These are phyloP conservation scores for Ilyonectria robusta DNA, from an alignment of 2,329 filamentous ascomycete genomes.

Conservation along the genomic window DNA sequence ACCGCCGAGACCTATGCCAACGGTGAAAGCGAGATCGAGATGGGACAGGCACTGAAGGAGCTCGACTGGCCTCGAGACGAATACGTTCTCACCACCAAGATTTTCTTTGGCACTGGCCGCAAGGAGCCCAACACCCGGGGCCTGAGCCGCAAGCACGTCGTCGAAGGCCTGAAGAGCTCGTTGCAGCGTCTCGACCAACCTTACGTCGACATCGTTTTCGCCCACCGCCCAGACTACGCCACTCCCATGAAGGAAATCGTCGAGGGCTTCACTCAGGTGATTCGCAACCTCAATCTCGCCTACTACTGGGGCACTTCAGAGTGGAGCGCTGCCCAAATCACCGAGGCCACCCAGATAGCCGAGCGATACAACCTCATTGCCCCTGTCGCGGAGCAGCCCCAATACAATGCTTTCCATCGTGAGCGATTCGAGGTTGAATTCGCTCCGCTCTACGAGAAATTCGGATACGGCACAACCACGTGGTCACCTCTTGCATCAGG, in stretches of 20 bases:
- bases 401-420: slow-evolving; percentile 75
- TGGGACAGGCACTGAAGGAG: slow-evolving; percentile 71
- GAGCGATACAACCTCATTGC: slow-evolving; percentile 73
- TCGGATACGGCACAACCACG: slow-evolving; percentile 72
- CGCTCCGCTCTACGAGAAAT: slow-evolving; percentile 70
- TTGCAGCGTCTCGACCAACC: slow-evolving; percentile 44
- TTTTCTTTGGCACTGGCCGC: slow-evolving; percentile 49
- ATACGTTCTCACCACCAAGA: slow-evolving; percentile 66
- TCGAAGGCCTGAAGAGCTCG: slow-evolving; percentile 61
- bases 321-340: slow-evolving; percentile 77
- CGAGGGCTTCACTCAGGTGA: slow-evolving; percentile 46
- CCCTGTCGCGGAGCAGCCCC: slow-evolving; percentile 76
- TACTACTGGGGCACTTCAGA: slow-evolving; percentile 71
- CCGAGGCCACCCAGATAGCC: slow-evolving; percentile 67
- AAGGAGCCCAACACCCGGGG: slow-evolving; percentile 70
- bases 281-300: slow-evolving; percentile 47
- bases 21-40: slow-evolving; percentile 74
- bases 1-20: slow-evolving; percentile 71
- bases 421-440: slow-evolving; percentile 75
- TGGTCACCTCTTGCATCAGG: slow-evolving; percentile 71
- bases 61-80: slow-evolving; percentile 72
- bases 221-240: slow-evolving; percentile 44
- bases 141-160: slow-evolving; percentile 75
- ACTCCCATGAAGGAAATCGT: slow-evolving; percentile 48
- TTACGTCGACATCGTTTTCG: slow-evolving; percentile 46